Evolutionary conservation across 345 rosid genomes (phyloP), one percentile per base, ranked within the genome.

Genomic region (Xanthoceras sorbifolium): DNA sequence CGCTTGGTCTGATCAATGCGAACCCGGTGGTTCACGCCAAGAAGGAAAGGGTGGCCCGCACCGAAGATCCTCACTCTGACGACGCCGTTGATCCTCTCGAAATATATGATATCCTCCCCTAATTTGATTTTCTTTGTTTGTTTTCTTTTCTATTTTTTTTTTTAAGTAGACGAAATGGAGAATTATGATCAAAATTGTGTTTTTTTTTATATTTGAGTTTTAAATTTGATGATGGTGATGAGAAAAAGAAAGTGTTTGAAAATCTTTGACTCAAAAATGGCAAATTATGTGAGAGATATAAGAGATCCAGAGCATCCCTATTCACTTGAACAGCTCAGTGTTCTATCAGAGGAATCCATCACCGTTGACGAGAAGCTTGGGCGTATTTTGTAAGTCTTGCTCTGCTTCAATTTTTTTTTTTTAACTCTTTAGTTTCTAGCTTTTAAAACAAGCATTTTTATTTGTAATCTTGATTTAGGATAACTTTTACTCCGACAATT

Each of bases 261-360:
- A 79, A 82, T 86, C 94, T 85, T 91, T 93, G 89, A 93, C 93
- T 75, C 44, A 59, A 36, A 48, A 63, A 78, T 17, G 76, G 78
- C 84, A 94, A 84, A 94, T 89, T 87, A 81, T 77, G 98, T 94
- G 85, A 91, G 97, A 84, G 98, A 94, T 82, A 92, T 94, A 62
- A 87, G 98, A 82, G 98, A 94, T 89, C 97, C 98, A 57, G 97
- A 94, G 83, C 97, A 94, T 63, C 97, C 98, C 15, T 92, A 94
- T 76, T 91, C 98, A 14, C 84, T 94, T 69, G 98, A 94, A 77
- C 97, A 94, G 90, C 97, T 94, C 38, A 91, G 97, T 67, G 98
- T 94, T 83, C 90, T 94, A 12, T 92, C 98, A 15, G 98, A 94
- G 82, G 97, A 94, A 74, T 94, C 98, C 42, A 85, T 94, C 82